phyloP scores from a whole-genome alignment of 1,284 basidiomycete species.

The Malassezia pachydermatis region DNA sequence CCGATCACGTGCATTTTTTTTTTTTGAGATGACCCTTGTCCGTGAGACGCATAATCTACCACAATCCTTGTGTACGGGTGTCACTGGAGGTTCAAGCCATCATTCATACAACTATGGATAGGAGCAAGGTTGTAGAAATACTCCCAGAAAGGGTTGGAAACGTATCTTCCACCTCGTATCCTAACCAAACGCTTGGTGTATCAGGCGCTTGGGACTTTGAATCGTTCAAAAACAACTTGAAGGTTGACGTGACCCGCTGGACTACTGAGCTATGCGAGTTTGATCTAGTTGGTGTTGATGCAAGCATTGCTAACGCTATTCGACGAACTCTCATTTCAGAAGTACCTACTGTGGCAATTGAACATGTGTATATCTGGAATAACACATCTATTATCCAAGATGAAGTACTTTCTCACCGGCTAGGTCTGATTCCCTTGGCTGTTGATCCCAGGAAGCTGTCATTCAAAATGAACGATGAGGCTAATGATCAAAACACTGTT shows the following conservation, averaged over 20 bases:
- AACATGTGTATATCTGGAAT: slow-evolving; percentile 86
- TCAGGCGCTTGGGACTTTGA: slow-evolving; percentile 26
- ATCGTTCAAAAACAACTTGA: slow-evolving; percentile 23
- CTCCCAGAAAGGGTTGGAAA: slow-evolving; percentile 39
- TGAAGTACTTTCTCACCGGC: slow-evolving; percentile 79
- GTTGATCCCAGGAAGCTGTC: slow-evolving; percentile 63
- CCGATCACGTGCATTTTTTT: neutral
- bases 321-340: slow-evolving; percentile 86
- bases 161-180: slow-evolving; percentile 37
- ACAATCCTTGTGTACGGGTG: neutral
- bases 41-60: neutral
- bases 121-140: slow-evolving; percentile 37
- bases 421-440: slow-evolving; percentile 80
- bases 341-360: slow-evolving; percentile 72
- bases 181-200: slow-evolving; percentile 30
- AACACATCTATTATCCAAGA: slow-evolving; percentile 92
- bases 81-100: neutral
- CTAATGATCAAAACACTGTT: slow-evolving; percentile 77
- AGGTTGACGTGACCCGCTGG: slow-evolving; percentile 32
- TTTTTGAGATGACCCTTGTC: neutral
- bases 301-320: slow-evolving; percentile 88
- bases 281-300: slow-evolving; percentile 89
- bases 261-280: slow-evolving; percentile 61
- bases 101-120: no score
- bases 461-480: slow-evolving; percentile 51